Percentiles rank a stretch among this genome's conserved stretches.
Conservation (phyloP, 2,329 filamentous ascomycete species). For the Alternaria hordeiaustralica region DNA sequence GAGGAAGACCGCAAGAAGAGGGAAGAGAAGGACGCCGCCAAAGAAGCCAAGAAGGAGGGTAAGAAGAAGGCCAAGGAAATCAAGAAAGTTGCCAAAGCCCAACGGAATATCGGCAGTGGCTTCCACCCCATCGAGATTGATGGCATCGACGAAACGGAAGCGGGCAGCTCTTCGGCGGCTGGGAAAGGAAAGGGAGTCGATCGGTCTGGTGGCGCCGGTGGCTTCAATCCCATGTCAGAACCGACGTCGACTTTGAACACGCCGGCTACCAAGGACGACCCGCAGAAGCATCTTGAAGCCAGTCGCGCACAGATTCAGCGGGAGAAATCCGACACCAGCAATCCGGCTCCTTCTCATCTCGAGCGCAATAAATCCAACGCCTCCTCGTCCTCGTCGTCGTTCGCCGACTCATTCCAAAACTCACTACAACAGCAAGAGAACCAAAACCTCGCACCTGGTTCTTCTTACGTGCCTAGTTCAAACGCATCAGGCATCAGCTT, state of each 20-base stretch:
- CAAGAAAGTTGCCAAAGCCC: slow-evolving; percentile 73
- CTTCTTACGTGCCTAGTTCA: slow-evolving; percentile 58
- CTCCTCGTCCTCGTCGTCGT: slow-evolving; percentile 81
- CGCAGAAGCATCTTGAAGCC: slow-evolving; percentile 56
- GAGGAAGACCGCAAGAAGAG: slow-evolving; percentile 92
- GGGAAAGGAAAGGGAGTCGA: slow-evolving; percentile 59
- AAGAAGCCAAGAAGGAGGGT: slow-evolving; percentile 83
- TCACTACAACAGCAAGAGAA: slow-evolving; percentile 35
- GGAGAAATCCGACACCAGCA: slow-evolving; percentile 43
- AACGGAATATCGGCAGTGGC: slow-evolving; percentile 65
- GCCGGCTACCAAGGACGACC: slow-evolving; percentile 41
- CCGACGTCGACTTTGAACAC: slow-evolving; percentile 52
- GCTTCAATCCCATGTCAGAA: slow-evolving; percentile 52
- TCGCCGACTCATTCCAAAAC: slow-evolving; percentile 67
- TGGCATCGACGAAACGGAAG: slow-evolving; percentile 29
- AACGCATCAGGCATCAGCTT: slow-evolving; percentile 61
- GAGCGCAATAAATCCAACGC: slow-evolving; percentile 81
- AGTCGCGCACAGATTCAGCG: slow-evolving; percentile 53
- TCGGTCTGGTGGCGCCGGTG: slow-evolving; percentile 46
- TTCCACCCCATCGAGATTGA: slow-evolving; percentile 63
- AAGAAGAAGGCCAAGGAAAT: slow-evolving; percentile 72
- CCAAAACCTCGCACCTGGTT: slow-evolving; percentile 46
- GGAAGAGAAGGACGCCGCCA: slow-evolving; percentile 79
- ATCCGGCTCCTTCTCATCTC: slow-evolving; percentile 53
- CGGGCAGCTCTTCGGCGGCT: slow-evolving; percentile 38